These are phyloP conservation scores for Flaveria brownii DNA, from an alignment of 129 eudicot genomes.

Conservation along the genomic window DNA sequence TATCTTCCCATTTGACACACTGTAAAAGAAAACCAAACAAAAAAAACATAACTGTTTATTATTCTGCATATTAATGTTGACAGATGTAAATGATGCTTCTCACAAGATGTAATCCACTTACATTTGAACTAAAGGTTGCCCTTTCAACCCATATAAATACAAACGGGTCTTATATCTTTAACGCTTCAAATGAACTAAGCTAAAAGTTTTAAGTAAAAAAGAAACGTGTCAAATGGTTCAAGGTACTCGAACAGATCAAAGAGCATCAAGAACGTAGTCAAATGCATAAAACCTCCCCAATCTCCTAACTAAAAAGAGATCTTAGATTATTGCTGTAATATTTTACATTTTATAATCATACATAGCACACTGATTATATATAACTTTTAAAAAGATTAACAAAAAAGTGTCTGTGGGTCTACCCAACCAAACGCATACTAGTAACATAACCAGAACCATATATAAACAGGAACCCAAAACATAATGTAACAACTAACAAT, in stretches of 20 bases:
- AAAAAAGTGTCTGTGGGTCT: not conserved
- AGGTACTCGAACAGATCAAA: not conserved
- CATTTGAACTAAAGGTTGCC: too few relatives aligned
- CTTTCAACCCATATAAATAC: too few relatives aligned
- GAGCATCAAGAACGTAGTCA: not conserved
- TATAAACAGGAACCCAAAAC: too few relatives aligned
- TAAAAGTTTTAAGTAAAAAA: not conserved
- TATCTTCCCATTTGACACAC: conserved; percentile 54
- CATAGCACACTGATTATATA: not conserved
- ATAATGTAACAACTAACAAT: not conserved
- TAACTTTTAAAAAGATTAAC: not conserved
- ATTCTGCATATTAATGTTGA: too few relatives aligned
- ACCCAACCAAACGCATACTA: not conserved
- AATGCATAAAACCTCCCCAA: not conserved
- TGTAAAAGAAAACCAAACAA: conserved; percentile 15
- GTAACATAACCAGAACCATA: not conserved
- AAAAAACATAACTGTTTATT: not conserved
- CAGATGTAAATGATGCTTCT: too few relatives aligned
- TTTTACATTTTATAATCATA: not conserved
- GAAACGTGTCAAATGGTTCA: not conserved
- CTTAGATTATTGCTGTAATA: not conserved
- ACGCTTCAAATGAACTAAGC: not conserved
- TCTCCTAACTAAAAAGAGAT: not conserved
- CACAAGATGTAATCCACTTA: too few relatives aligned
- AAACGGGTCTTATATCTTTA: too few relatives aligned